These are phyloP conservation scores for Malus hybrid DNA, from an alignment of 331 rosid genomes.

Conservation along the genomic window DNA sequence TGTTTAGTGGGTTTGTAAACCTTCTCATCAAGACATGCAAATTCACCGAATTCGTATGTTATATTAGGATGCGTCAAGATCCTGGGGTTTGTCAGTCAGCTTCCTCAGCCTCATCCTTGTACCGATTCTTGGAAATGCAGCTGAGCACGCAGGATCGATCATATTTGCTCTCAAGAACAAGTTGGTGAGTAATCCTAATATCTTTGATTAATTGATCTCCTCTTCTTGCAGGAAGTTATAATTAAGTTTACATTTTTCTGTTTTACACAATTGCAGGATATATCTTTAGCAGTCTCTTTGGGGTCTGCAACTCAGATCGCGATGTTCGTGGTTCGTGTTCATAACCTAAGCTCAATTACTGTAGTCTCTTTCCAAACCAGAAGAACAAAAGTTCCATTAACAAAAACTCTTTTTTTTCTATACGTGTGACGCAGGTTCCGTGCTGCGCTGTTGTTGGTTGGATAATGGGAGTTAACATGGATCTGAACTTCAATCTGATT, in stretches of 20 bases:
- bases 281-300: conserved; percentile 76
- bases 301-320: conserved; percentile 88
- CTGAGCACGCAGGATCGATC: conserved; percentile 88
- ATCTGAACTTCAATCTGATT: conserved; percentile 60
- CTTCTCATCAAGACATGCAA: not conserved
- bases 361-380: not conserved
- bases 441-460: conserved; percentile 62
- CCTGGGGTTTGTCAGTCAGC: conserved; percentile 83
- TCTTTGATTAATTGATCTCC: not conserved
- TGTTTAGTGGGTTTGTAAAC: not conserved
- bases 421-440: conserved; percentile 45
- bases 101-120: conserved; percentile 81
- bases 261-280: conserved; percentile 45
- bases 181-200: conserved; percentile 36
- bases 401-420: not conserved
- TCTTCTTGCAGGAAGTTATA: not conserved
- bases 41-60: not conserved
- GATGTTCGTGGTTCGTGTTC: conserved; percentile 58
- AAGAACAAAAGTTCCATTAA: not conserved
- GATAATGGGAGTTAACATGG: conserved; percentile 70
- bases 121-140: conserved; percentile 89
- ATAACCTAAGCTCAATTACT: not conserved
- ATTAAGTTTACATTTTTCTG: not conserved
- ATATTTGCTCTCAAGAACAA: conserved; percentile 89
- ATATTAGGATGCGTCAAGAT: conserved; percentile 63